Evolutionary conservation across 202 grass and related monocot genomes (phyloP).

Genomic region (Brachypodium distachyon): DNA sequence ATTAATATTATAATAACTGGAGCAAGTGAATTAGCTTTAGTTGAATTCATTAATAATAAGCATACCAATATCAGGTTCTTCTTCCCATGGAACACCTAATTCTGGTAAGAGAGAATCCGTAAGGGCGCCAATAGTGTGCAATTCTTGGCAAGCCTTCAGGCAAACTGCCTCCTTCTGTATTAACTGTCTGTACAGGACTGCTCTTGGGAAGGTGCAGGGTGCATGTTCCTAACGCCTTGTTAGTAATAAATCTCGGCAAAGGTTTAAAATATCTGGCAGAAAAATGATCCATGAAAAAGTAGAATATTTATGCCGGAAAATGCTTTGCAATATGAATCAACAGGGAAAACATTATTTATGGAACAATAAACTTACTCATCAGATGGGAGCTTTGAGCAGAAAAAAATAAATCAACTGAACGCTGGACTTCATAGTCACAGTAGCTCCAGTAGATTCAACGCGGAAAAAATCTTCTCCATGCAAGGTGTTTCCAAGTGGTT

Average conservation of each 20-base stretch:
- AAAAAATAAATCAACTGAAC: slow-evolving; percentile 62
- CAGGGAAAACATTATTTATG: slow-evolving; percentile 12
- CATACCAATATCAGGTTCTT: slow-evolving; percentile 52
- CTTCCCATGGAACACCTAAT: slow-evolving; percentile 36
- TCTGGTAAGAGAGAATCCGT: slow-evolving; percentile 51
- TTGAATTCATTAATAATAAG: background rate
- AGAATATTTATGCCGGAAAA: slow-evolving; percentile 5
- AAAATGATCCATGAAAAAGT: background rate
- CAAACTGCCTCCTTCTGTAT: slow-evolving; percentile 45
- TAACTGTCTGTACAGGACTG: slow-evolving; percentile 43
- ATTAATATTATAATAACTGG: background rate
- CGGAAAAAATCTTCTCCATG: slow-evolving; percentile 30
- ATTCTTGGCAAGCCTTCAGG: slow-evolving; percentile 56
- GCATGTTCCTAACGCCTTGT: slow-evolving; percentile 35
- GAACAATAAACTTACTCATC: slow-evolving; percentile 45
- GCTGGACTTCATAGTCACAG: slow-evolving; percentile 63
- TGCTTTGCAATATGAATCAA: background rate
- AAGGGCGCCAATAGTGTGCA: slow-evolving; percentile 57
- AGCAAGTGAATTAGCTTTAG: background rate
- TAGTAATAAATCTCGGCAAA: slow-evolving; percentile 48
- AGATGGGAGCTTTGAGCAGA: slow-evolving; percentile 76
- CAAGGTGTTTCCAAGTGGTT: slow-evolving; percentile 36
- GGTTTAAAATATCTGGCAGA: slow-evolving; percentile 60
- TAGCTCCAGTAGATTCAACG: slow-evolving; percentile 66
- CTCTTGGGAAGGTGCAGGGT: slow-evolving; percentile 64